Conservation (phyloP, 73 alveolate genomes). For the Stentor coeruleus region DNA sequence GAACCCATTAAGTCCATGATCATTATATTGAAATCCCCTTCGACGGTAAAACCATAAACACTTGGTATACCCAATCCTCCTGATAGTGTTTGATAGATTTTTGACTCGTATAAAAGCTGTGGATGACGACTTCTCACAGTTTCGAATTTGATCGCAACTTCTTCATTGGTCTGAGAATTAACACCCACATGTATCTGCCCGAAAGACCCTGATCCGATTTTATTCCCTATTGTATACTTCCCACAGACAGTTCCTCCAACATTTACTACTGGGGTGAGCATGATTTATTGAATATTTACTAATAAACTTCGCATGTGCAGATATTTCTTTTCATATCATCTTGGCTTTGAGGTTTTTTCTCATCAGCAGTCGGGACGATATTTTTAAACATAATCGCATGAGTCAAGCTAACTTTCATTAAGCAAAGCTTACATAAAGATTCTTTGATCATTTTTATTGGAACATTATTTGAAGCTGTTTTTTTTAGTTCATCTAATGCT, state of each 20-base stretch:
- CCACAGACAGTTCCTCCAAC: constrained; percentile 68
- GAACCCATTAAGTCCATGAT: constrained; percentile 90
- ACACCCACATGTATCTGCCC: constrained; percentile 48
- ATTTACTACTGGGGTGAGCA: too few relatives aligned
- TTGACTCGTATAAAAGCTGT: constrained; percentile 68
- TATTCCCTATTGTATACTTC: constrained; percentile 46
- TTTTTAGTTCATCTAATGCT: not conserved
- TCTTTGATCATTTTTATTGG: not conserved
- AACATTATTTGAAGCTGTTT: not conserved
- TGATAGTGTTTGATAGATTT: constrained; percentile 51
- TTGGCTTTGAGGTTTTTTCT: not conserved
- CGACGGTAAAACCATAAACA: constrained; percentile 65
- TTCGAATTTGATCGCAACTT: constrained; percentile 73
- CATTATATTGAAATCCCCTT: constrained; percentile 74
- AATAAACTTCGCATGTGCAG: not conserved
- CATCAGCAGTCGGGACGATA: not conserved
- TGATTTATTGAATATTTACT: too few relatives aligned
- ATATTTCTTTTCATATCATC: not conserved
- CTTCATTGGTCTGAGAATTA: constrained; percentile 60
- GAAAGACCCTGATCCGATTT: constrained; percentile 56
- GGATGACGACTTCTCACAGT: constrained; percentile 50
- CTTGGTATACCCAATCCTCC: constrained; percentile 77
- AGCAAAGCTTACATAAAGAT: not conserved
- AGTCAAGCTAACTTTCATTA: not conserved
- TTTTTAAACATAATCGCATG: not conserved